A percentile compares a stretch with the other conserved stretches of the same genome.
Evolutionary conservation across 2,329 filamentous ascomycete species (phyloP).

Genomic region (Aspergillus sp.): DNA sequence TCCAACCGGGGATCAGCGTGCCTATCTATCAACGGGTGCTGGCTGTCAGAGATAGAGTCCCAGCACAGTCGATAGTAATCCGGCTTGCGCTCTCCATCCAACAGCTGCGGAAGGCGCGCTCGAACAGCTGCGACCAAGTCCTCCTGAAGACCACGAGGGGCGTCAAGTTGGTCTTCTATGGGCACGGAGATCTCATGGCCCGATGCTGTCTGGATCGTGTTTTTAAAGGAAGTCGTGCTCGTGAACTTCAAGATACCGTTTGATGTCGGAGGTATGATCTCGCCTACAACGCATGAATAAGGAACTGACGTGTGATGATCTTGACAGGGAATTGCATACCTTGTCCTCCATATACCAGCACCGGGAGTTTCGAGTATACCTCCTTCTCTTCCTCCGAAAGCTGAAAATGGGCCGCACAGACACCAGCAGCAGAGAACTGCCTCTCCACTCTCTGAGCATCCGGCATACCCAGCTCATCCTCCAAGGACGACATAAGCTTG

Average conservation of each 20-base stretch:
- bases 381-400: constrained; percentile 56
- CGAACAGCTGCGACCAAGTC: constrained; percentile 39
- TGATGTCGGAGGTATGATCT: constrained; percentile 54
- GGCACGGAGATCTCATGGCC: constrained; percentile 60
- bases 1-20: constrained; percentile 55
- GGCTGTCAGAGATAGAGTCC: constrained; percentile 65
- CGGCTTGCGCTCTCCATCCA: constrained; percentile 37
- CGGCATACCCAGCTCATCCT: constrained; percentile 50
- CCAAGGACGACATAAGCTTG: constrained; percentile 56
- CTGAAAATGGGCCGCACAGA: constrained; percentile 62
- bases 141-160: constrained; percentile 47
- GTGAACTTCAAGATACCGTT: constrained; percentile 65
- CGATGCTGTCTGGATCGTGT: constrained; percentile 53
- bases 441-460: constrained; percentile 55
- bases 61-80: constrained; percentile 58
- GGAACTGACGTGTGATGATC: not conserved
- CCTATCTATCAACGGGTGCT: constrained; percentile 64
- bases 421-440: constrained; percentile 63
- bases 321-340: constrained; percentile 28
- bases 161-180: constrained; percentile 51
- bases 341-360: constrained; percentile 55
- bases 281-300: constrained; percentile 29
- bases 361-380: constrained; percentile 56
- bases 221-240: constrained; percentile 63
- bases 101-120: constrained; percentile 32